These are phyloP conservation scores for Nothophoma quercina DNA, from an alignment of 2,329 filamentous ascomycete genomes.

Conservation along the genomic window DNA sequence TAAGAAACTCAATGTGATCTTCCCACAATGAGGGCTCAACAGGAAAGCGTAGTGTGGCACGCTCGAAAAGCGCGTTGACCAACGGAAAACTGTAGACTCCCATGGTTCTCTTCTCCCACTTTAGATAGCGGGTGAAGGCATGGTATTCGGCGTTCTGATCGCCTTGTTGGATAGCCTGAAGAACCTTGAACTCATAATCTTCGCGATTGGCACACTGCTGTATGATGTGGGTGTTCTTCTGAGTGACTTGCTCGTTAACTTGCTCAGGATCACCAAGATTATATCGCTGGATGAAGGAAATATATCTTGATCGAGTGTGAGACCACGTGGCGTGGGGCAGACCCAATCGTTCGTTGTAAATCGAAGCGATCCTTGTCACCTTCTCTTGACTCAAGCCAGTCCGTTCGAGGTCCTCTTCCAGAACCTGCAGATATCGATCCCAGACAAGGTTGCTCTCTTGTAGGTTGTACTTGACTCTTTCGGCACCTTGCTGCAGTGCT, in stretches of 20 bases:
- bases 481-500: slow-evolving; percentile 75
- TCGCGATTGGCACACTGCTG: slow-evolving; percentile 70
- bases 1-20: slow-evolving; percentile 79
- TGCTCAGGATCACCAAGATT: slow-evolving; percentile 75
- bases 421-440: slow-evolving; percentile 78
- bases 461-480: slow-evolving; percentile 75
- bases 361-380: slow-evolving; percentile 69
- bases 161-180: slow-evolving; percentile 63
- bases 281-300: slow-evolving; percentile 75
- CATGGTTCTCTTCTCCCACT: slow-evolving; percentile 79
- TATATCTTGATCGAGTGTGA: slow-evolving; percentile 76
- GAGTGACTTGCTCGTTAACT: slow-evolving; percentile 73
- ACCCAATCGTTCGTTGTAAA: slow-evolving; percentile 74
- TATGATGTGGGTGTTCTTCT: slow-evolving; percentile 70
- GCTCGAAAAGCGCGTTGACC: slow-evolving; percentile 73
- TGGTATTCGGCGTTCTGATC: slow-evolving; percentile 65
- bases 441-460: slow-evolving; percentile 80
- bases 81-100: slow-evolving; percentile 61
- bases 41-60: slow-evolving; percentile 77
- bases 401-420: slow-evolving; percentile 71
- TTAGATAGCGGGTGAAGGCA: slow-evolving; percentile 73
- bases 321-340: slow-evolving; percentile 80
- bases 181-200: slow-evolving; percentile 71
- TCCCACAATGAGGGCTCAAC: slow-evolving; percentile 81
- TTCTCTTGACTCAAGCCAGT: slow-evolving; percentile 61